Evolutionary conservation across 78 protist species (phyloP).

Genomic region (Diacronema lutheri): DNA sequence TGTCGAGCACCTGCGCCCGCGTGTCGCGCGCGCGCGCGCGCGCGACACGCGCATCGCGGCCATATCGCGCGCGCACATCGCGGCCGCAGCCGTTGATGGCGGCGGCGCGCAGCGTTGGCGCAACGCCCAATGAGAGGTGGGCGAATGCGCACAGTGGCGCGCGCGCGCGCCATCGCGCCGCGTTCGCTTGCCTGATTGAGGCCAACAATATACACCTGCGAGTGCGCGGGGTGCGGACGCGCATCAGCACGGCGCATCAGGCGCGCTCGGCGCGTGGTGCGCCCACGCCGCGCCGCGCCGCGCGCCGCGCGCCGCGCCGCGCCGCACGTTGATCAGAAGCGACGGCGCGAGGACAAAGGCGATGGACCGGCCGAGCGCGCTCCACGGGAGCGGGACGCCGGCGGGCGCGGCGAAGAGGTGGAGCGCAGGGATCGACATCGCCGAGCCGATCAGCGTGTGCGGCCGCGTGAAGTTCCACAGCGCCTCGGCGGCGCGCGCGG

Average conservation of each 20-base stretch:
- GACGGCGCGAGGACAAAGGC: neutral
- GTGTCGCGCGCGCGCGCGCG: neutral
- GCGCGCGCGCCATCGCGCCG: neutral
- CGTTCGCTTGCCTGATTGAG: slow-evolving; percentile 14
- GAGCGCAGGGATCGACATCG: neutral
- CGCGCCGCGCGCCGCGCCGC: too few species aligned
- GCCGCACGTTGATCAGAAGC: slow-evolving; percentile 1
- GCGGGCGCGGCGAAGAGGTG: neutral
- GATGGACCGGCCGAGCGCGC: neutral
- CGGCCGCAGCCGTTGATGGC: too few species aligned
- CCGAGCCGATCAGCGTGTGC: slow-evolving; percentile 24
- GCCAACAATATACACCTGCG: slow-evolving; percentile 22
- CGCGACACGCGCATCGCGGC: too few species aligned
- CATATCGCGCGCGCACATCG: too few species aligned
- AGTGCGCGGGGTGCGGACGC: too few species aligned
- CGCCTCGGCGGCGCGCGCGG: neutral
- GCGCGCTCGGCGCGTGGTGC: too few species aligned
- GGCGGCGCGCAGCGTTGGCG: too few species aligned
- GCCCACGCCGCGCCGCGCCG: too few species aligned
- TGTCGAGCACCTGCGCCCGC: neutral
- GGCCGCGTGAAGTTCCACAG: slow-evolving; percentile 36
- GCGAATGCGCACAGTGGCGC: too few species aligned
- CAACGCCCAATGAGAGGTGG: too few species aligned
- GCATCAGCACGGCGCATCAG: too few species aligned
- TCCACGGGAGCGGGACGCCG: neutral